Percentiles rank a stretch among this genome's conserved stretches.
phyloP scores from a whole-genome alignment of 2,329 filamentous ascomycete species.

The Graphilbum sp. region DNA sequence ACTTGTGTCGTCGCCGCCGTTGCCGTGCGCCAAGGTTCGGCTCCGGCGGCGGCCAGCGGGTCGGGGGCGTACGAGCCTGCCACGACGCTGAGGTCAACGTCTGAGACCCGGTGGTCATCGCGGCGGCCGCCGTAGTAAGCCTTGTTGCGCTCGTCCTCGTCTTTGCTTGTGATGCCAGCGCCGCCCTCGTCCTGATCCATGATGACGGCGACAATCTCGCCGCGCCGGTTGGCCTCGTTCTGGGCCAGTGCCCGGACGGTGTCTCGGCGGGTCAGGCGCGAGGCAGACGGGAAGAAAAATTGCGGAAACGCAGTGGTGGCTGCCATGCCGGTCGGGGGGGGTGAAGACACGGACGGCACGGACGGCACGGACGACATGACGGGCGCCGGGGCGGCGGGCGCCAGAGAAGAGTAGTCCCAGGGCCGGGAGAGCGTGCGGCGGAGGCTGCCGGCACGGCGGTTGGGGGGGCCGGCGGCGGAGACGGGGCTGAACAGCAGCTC shows the following conservation, averaged over 20 bases:
- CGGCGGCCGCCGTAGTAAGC: constrained; percentile 16
- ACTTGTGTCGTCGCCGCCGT: constrained; percentile 26
- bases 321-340: background rate
- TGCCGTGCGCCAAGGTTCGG: no score
- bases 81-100: constrained; percentile 35
- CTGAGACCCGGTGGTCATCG: constrained; percentile 11
- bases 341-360: no score
- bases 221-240: constrained; percentile 41
- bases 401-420: no score
- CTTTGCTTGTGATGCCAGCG: no score
- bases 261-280: constrained; percentile 11
- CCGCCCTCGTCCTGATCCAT: constrained; percentile 22
- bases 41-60: background rate
- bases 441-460: background rate
- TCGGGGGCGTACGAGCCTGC: constrained; percentile 18
- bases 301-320: background rate
- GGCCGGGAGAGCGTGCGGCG: constrained; percentile 7
- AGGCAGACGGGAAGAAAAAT: background rate
- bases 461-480: background rate
- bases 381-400: constrained; percentile 1
- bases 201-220: constrained; percentile 42
- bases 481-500: no score
- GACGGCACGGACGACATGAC: background rate
- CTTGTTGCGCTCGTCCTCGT: constrained; percentile 12
- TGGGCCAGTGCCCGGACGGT: constrained; percentile 36